phyloP scores from a whole-genome alignment of 139 green algal genomes.

The Auxenochlorella pyrenoidosa region DNA sequence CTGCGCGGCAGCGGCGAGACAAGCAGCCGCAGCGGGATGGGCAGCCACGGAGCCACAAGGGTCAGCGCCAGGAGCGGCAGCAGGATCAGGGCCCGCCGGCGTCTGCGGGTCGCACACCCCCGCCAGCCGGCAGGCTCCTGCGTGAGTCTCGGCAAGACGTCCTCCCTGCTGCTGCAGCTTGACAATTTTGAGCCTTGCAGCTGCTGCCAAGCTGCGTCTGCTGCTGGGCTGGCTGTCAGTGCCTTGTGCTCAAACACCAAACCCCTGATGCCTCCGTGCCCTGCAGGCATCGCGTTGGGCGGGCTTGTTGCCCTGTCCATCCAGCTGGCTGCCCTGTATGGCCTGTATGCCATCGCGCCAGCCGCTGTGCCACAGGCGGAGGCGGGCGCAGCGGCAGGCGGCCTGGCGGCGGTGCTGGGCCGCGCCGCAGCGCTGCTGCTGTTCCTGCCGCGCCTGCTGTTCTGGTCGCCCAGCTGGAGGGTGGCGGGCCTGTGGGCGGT shows the following conservation, averaged over 20 bases:
- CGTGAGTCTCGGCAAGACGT: not conserved
- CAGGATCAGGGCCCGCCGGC: not conserved
- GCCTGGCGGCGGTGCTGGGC: not conserved
- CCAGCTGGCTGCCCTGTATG: not conserved
- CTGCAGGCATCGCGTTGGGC: not conserved
- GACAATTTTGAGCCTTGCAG: not conserved
- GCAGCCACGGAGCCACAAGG: not conserved
- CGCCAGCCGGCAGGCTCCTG: not conserved
- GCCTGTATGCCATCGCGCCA: not conserved
- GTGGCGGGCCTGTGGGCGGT: not conserved
- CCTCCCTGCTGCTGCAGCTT: not conserved
- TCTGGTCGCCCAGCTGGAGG: slow-evolving; percentile 16
- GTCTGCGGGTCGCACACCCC: not conserved
- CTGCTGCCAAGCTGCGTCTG: not conserved
- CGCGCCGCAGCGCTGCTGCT: not conserved
- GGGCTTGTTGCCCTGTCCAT: not conserved
- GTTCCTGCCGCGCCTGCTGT: slow-evolving; percentile 25
- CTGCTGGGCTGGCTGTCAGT: no score
- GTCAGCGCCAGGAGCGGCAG: not conserved
- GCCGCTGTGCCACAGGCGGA: not conserved
- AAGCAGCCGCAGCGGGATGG: slow-evolving; percentile 6
- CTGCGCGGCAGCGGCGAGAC: no score
- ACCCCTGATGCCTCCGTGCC: no score
- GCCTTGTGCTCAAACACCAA: no score
- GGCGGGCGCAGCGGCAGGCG: not conserved